phyloP scores from a whole-genome alignment of 371 early-diverging fungal genomes.

The Lichtheimia ornata region DNA sequence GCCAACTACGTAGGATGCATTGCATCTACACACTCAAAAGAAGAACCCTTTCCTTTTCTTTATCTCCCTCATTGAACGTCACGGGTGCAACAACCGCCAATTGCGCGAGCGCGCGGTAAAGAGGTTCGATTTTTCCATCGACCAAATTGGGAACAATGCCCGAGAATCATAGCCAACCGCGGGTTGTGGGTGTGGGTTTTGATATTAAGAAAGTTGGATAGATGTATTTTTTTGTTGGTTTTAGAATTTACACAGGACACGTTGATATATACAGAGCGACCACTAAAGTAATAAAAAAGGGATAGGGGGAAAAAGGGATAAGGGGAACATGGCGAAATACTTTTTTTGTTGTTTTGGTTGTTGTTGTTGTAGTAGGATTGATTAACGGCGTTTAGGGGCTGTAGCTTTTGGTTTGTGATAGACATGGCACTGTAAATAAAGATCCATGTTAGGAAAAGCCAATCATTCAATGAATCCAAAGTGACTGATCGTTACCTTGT shows the following conservation, averaged over 20 bases:
- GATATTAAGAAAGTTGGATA: not conserved
- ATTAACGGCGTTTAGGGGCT: slow-evolving; percentile 3
- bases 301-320: no score
- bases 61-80: no score
- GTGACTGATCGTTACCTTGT: slow-evolving; percentile 54
- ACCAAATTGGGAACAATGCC: no score
- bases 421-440: slow-evolving; percentile 22
- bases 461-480: not conserved
- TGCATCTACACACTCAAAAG: no score
- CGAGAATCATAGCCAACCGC: no score
- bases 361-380: not conserved
- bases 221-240: not conserved
- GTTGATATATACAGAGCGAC: not conserved
- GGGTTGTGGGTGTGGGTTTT: not conserved
- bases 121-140: no score
- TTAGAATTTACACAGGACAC: not conserved
- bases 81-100: no score
- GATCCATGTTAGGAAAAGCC: not conserved
- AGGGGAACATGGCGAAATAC: no score
- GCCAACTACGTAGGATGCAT: no score
- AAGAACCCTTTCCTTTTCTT: no score
- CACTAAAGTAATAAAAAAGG: not conserved
- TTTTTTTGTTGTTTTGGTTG: no score
- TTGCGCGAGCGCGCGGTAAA: no score
- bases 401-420: slow-evolving; percentile 28